Evolutionary conservation across 306 rosid species (phyloP), one percentile per base, ranked within the genome.

Genomic region (Crataegus laevigata): DNA sequence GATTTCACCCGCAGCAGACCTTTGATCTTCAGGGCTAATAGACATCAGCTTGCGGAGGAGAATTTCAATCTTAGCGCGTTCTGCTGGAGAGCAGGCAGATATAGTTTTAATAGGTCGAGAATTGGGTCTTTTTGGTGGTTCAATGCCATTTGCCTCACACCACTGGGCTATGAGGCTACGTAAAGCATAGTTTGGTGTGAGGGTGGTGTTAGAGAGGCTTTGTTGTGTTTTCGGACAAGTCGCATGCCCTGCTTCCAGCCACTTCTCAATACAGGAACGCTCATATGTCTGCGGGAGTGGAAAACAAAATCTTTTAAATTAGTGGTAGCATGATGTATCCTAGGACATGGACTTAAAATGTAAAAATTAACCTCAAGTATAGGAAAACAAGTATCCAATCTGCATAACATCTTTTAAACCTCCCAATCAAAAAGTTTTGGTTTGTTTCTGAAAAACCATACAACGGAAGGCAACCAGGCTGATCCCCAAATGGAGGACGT

Each of bases 201-300:
- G 91, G 81, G 82, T 85, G 47, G 90, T 82, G 86, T 85, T 89
- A 24, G 89, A 80, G 73, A 96, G 99, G 54, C 47, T 59, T 77
- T 92, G 97, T 71, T 83, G 99, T 63, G 99, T 96, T 86, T 96
- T 96, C 1, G 99, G 99, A 81, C 99, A 96, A 32, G 99, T 92
- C 19, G 84, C 84, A 17, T 96, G 97, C 79, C 97, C 96, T 21
- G 85, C 92, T 68, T 88, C 96, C 79, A 96, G 82, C 98, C 99
- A 96, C 82, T 89, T 96, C 80, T 96, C 98, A 34, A 96, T 96
- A 81, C 92, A 96, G 73, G 91, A 79, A 62, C 97, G 98, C 83
- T 96, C 99, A 43, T 96, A 96, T 47, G 99, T 96, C 99, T 96
- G 84, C 91, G 87, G 67, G 75, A 68, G 68, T n/a, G 40, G 64